Evolutionary conservation across 2,329 filamentous ascomycete species (phyloP).

Genomic region (Pseudogymnoascus sp.): DNA sequence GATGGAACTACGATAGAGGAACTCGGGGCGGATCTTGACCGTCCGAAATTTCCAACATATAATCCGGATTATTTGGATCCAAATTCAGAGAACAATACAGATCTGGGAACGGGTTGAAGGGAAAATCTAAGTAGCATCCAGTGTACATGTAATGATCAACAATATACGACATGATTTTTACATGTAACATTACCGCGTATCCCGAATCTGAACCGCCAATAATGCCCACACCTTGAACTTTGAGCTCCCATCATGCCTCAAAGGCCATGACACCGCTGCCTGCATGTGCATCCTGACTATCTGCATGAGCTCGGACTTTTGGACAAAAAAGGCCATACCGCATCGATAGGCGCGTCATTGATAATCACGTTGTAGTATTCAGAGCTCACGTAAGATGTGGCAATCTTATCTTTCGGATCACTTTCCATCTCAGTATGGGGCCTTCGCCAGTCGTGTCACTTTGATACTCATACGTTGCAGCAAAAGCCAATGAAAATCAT

Average conservation of each 20-base stretch:
- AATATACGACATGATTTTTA: not conserved
- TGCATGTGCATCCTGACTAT: not conserved
- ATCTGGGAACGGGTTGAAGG: not conserved
- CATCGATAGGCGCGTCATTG: not conserved
- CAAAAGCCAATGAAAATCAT: not conserved
- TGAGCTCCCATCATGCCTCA: not conserved
- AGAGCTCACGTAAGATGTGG: not conserved
- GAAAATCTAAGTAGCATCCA: not conserved
- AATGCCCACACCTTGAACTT: not conserved
- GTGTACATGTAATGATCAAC: not conserved
- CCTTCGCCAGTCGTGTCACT: not conserved
- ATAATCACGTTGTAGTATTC: not conserved
- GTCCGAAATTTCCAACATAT: not conserved
- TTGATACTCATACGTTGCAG: not conserved
- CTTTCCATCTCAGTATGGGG: not conserved
- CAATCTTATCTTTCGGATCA: not conserved
- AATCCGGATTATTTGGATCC: not conserved
- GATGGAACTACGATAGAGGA: constrained; percentile 10
- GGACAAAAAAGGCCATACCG: not conserved
- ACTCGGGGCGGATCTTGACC: constrained; percentile 6
- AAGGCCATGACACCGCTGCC: not conserved
- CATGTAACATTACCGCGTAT: not conserved
- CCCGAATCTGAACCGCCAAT: not conserved
- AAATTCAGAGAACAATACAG: not conserved
- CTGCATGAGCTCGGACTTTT: not conserved